Evolutionary conservation across 352 stramenopile genomes (phyloP).

Genomic region (Phytopythium oedochilum): DNA sequence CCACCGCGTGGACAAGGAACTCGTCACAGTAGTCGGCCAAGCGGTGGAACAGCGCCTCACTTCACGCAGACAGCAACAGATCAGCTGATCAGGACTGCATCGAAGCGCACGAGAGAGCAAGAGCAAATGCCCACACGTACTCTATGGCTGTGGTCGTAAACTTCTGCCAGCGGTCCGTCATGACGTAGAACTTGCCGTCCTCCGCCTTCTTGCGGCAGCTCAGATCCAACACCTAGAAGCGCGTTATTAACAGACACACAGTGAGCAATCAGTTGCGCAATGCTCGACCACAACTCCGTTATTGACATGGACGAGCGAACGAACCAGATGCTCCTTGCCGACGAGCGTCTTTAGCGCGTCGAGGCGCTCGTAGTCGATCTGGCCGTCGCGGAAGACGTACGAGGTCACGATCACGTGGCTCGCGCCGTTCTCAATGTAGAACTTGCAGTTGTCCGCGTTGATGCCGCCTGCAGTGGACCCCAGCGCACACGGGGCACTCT

Average conservation of each 20-base stretch:
- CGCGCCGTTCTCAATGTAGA: slow-evolving; percentile 94
- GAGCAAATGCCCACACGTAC: too few species aligned
- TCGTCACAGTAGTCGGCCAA: slow-evolving; percentile 94
- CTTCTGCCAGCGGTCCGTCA: slow-evolving; percentile 96
- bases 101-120: background rate
- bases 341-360: slow-evolving; percentile 60
- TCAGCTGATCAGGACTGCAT: background rate
- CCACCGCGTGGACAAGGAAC: slow-evolving; percentile 97
- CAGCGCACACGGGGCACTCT: background rate
- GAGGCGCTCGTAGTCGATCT: slow-evolving; percentile 85
- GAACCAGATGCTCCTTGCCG: slow-evolving; percentile 72
- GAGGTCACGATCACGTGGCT: slow-evolving; percentile 98
- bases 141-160: slow-evolving; percentile 93
- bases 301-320: too few species aligned
- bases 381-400: slow-evolving; percentile 93
- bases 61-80: slow-evolving; percentile 15
- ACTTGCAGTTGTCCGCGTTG: slow-evolving; percentile 89
- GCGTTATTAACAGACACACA: background rate
- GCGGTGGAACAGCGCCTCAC: slow-evolving; percentile 80
- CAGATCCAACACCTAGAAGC: slow-evolving; percentile 93
- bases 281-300: background rate
- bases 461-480: slow-evolving; percentile 55
- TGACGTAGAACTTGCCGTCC: slow-evolving; percentile 92
- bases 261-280: background rate
- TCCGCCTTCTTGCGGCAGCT: slow-evolving; percentile 90